Evolutionary conservation across 768 basidiomycete species (phyloP).

Genomic region (Lanmaoa pseudosensibilis): DNA sequence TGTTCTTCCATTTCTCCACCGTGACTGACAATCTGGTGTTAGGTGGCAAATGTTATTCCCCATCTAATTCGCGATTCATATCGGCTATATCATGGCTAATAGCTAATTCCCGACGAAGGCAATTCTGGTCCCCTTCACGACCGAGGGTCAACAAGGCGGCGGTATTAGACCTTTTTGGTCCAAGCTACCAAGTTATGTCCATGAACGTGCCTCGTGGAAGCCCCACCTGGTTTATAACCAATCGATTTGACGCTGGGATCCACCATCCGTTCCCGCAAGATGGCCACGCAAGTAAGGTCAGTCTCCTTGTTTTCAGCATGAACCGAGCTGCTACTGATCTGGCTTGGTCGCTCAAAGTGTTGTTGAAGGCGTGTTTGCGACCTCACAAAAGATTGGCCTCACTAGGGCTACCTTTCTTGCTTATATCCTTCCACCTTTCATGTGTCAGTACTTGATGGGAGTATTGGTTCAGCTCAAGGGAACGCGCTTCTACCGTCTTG

Average conservation of each 20-base stretch:
- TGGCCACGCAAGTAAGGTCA: not conserved
- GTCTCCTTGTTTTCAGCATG: not conserved
- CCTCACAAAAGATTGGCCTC: constrained; percentile 9
- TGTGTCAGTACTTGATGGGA: constrained; percentile 50
- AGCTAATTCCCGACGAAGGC: not conserved
- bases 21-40: too few relatives aligned
- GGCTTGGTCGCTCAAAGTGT: not conserved
- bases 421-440: constrained; percentile 42
- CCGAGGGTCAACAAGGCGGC: not conserved
- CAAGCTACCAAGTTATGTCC: not conserved
- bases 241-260: not conserved
- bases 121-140: not conserved
- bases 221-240: not conserved
- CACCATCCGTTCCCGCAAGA: not conserved
- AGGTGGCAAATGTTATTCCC: too few relatives aligned
- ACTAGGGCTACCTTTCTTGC: constrained; percentile 27
- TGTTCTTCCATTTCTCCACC: too few relatives aligned
- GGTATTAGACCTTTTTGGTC: not conserved
- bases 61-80: not conserved
- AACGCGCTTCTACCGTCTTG: constrained; percentile 41
- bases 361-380: not conserved
- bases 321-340: not conserved
- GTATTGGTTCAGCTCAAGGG: constrained; percentile 51
- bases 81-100: too few relatives aligned
- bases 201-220: not conserved